Conservation (phyloP, 2,329 filamentous ascomycete genomes). For the Epichloe aotearoae region DNA sequence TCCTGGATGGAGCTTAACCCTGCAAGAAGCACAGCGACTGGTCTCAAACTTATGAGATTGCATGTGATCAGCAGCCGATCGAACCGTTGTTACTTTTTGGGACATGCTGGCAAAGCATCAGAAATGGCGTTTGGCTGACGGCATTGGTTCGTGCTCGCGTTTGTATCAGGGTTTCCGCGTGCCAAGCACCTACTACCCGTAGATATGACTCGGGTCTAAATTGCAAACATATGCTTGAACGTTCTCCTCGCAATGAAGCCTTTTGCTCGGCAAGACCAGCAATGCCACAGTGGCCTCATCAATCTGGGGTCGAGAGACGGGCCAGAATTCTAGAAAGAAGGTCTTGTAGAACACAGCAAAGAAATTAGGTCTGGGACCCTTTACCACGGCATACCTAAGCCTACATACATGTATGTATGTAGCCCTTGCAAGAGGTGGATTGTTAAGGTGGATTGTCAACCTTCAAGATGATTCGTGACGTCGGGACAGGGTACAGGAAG, state of each 20-base stretch:
- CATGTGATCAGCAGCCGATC: background rate
- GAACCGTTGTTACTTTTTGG: slow-evolving; percentile 3
- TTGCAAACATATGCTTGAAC: background rate
- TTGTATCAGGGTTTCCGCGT: background rate
- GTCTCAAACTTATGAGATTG: background rate
- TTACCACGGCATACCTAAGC: too few relatives aligned
- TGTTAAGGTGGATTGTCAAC: background rate
- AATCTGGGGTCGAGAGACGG: background rate
- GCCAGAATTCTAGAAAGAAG: background rate
- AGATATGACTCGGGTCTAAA: background rate
- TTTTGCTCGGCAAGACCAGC: too few relatives aligned
- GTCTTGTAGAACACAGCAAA: too few relatives aligned
- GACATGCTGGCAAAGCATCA: background rate
- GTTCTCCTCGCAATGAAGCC: too few relatives aligned
- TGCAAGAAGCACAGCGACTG: background rate
- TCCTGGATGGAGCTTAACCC: background rate
- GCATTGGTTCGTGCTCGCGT: background rate
- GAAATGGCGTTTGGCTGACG: background rate
- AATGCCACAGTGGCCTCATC: too few relatives aligned
- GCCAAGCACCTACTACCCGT: background rate
- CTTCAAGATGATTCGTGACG: background rate
- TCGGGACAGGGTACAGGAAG: background rate
- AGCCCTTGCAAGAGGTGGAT: background rate
- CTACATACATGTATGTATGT: too few relatives aligned
- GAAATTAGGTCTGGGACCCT: background rate